Percentiles rank a stretch among this genome's conserved stretches.
Conservation (phyloP, 805 yeast species). For the Myxozyma mucilagina region DNA sequence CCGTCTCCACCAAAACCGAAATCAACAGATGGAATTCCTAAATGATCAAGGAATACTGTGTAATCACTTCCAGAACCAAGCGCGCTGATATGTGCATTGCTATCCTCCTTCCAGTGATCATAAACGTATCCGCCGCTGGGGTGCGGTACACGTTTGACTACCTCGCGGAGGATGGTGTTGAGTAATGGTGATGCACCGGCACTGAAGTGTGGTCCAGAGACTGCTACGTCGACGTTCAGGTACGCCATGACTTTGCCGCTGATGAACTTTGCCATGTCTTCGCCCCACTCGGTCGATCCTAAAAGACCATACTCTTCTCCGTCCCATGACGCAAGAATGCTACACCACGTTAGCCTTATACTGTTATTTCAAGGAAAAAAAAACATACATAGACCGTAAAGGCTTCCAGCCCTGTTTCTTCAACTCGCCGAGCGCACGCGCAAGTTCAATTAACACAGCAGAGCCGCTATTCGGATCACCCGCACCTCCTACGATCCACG, state of each 20-base stretch:
- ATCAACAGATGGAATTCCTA: constrained; percentile 53
- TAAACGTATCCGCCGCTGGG: constrained; percentile 46
- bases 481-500: constrained; percentile 80
- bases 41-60: constrained; percentile 46
- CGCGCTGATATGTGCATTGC: constrained; percentile 45
- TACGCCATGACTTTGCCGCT: constrained; percentile 61
- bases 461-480: constrained; percentile 79
- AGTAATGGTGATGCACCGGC: constrained; percentile 63
- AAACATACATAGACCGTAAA: constrained; percentile 53
- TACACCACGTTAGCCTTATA: background rate
- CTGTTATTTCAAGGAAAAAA: background rate
- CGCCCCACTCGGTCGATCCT: constrained; percentile 80
- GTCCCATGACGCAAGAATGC: constrained; percentile 72
- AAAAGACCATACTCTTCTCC: constrained; percentile 72
- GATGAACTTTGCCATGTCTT: constrained; percentile 52
- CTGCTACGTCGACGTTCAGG: constrained; percentile 68
- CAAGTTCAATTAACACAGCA: constrained; percentile 63
- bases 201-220: constrained; percentile 53
- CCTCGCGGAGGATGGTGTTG: constrained; percentile 48
- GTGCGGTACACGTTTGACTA: constrained; percentile 49
- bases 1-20: constrained; percentile 51
- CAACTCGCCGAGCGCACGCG: constrained; percentile 57
- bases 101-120: constrained; percentile 40
- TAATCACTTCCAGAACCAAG: constrained; percentile 74
- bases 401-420: constrained; percentile 68